These are phyloP conservation scores for Talaromyces sp. DNA, from an alignment of 2,329 filamentous ascomycete genomes.

Conservation along the genomic window DNA sequence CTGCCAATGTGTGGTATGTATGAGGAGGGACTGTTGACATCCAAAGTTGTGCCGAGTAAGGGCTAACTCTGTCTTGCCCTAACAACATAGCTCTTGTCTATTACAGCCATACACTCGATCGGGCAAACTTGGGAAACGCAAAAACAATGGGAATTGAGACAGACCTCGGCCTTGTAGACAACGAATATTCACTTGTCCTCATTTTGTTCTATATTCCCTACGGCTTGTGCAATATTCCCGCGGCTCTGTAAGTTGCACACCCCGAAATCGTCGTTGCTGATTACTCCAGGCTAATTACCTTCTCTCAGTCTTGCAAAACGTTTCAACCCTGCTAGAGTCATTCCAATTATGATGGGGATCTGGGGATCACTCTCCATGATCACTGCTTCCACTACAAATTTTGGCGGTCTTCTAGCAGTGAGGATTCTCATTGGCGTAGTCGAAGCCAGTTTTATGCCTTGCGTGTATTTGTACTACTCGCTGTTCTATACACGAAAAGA, in stretches of 20 bases:
- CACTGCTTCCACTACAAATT: constrained; percentile 14
- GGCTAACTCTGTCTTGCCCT: neutral
- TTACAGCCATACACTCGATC: constrained; percentile 13
- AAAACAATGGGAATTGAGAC: constrained; percentile 50
- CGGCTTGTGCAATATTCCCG: constrained; percentile 34
- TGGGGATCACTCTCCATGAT: constrained; percentile 27
- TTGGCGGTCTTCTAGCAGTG: constrained; percentile 16
- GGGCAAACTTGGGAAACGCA: constrained; percentile 24
- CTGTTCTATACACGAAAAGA: constrained; percentile 45
- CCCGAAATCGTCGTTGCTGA: neutral
- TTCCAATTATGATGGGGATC: constrained; percentile 17
- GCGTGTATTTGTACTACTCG: constrained; percentile 54
- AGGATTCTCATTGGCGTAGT: constrained; percentile 23
- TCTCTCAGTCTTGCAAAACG: constrained; percentile 35
- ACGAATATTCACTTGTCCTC: constrained; percentile 35
- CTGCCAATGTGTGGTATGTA: constrained; percentile 15
- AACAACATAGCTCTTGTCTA: constrained; percentile 10
- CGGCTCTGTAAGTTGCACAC: constrained; percentile 5
- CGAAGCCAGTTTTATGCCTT: constrained; percentile 22
- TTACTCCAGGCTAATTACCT: constrained; percentile 24
- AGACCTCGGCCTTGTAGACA: constrained; percentile 32
- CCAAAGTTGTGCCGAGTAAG: neutral
- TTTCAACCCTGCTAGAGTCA: constrained; percentile 12
- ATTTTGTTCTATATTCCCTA: constrained; percentile 53
- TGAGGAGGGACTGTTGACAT: too few species aligned